Evolutionary conservation across 352 stramenopile genomes (phyloP), one percentile per base, ranked within the genome.

Genomic region (Blastocystis sp.): DNA sequence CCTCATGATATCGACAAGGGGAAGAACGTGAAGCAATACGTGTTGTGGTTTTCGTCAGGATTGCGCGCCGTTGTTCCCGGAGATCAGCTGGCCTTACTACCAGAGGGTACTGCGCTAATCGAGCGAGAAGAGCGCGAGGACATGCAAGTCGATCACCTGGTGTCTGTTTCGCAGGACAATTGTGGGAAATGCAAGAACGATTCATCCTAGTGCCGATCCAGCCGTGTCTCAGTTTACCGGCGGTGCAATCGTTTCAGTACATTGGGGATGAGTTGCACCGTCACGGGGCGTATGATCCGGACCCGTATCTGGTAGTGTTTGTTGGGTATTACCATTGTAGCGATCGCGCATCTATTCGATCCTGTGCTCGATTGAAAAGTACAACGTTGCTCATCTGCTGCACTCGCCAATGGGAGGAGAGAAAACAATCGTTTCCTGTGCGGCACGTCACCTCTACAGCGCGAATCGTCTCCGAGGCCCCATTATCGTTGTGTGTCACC

Each of bases 281-380:
- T 29, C n/a, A 44, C 4, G 34, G 34, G 14, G 34, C 11, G 8
- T 48, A n/a, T 9, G 24, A 64, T 29, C 40, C 38, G 3, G 29
- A 38, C 24, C 9, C 56, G 34, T 59, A 46, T 32, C 29, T 42
- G 46, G 69, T 64, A 29, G 29, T 36, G 9, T 49, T 29, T 64
- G 11, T 46, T 6, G 14, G 9, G 4, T 56, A 6, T 51, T 7
- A 21, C 40, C 6, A 51, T 46, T 48, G 0, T 75, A 75, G 63
- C 8, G 42, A 0, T 4, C 44, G 46, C 6, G 34, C 18, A 75
- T 75, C 27, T n/a, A 51, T 27, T 11, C 18, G 4, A n/a, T 75
- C 14, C 6, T 75, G 63, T 40, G 42, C 24, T 75, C 63, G 32
- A 9, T 75, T 29, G 63, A 75, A 21, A 75, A 75, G 34, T 75